Evolutionary conservation across 352 stramenopile species (phyloP), one percentile per base, ranked within the genome.

Genomic region (Pythium volutum): DNA sequence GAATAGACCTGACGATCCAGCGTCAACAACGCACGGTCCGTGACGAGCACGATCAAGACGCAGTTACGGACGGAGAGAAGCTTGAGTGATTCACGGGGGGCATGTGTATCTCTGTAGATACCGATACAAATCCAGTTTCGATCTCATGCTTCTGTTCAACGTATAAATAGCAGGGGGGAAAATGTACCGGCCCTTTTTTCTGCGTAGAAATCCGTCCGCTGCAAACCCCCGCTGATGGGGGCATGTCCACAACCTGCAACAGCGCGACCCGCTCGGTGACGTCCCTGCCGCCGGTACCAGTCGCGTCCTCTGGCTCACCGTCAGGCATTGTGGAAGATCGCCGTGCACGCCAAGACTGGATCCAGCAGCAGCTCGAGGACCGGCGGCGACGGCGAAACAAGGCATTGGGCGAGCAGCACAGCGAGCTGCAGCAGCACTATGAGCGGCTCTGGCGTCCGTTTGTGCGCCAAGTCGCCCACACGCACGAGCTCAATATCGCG

Each of bases 401-500:
- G 7, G 69, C 75, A 14, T 58, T 71, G 18, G 50, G 66, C 1
- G 48, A 77, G 42, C 62, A 73, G 46, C 56, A 61, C 2, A 48
- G 47, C 25, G 75, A 76, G 33, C 50, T 76, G 11, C 48, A 77
- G 33, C 41, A 69, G 10, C 67, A 64, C 25, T 70, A 78, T 14
- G 54, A 82, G 27, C 62, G 67, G 23, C 62, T 85, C 3, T 91
- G 81, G 81, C 69, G 59, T 29, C 77, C 79, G 9, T 88, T 79
- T 52, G 50, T 71, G 1, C 65, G 50, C 11, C 52, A 80, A 33
- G 70, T 72, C 8, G 68, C 64, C 23, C 47, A 63, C 15, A 75
- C 72, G 0, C 75, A 76, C 42, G 79, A 89, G 50, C 71, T 91
- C 51, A 91, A 91, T 31, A 68, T 91, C 15, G 77, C 81, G 2